Base-by-base conservation (phyloP, 2,329 filamentous ascomycete genomes). In the Fusarium ramigenum region DNA sequence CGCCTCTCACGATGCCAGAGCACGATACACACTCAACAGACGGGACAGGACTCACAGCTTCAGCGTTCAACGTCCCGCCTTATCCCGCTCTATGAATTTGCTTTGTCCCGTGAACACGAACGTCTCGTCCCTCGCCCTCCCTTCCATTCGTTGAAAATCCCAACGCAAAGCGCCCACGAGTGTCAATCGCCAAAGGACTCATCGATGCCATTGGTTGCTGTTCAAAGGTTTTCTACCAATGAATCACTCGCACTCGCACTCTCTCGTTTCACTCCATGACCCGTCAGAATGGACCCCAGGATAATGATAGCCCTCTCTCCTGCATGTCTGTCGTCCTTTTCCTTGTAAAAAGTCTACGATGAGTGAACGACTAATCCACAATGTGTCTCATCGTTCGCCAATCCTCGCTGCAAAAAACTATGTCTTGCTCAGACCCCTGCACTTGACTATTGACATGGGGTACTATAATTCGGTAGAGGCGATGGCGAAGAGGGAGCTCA, bases 181-280 rank as follows among this genome's bases (percentile, higher is more conserved):
- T 76, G 66, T 66, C 69, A 67, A 54, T 68, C 61, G 30, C 23
- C 40, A 49, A 60, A 46, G 40, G 52, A 65, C 60, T 70, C 63
- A 36, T 50, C 9, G 10, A 63, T 73, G 34, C 64, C 61, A 77
- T 77, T 77, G 76, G 76, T n/a, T 34, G 47, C 58, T 39, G 47
- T 40, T 57, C 50, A 56, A 50, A 19, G 49, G 65, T 39, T 78
- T 77, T 77, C 76, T 77, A 43, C 76, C 76, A 78, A 78, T 78
- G 60, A 72, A 47, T 37, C 23, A 42, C 32, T 36, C 58, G 68
- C 25, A 60, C 46, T 60, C 39, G 40, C 62, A 72, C 50, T 46
- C 47, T 58, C 23, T 73, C 39, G 75, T 77, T 76, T 77, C 72
- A 77, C 69, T 72, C 73, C 59, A 70, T 67, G 68, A 50, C 44